These are phyloP conservation scores for Pinus taeda DNA, from an alignment of 75 land plant genomes.

Conservation along the genomic window DNA sequence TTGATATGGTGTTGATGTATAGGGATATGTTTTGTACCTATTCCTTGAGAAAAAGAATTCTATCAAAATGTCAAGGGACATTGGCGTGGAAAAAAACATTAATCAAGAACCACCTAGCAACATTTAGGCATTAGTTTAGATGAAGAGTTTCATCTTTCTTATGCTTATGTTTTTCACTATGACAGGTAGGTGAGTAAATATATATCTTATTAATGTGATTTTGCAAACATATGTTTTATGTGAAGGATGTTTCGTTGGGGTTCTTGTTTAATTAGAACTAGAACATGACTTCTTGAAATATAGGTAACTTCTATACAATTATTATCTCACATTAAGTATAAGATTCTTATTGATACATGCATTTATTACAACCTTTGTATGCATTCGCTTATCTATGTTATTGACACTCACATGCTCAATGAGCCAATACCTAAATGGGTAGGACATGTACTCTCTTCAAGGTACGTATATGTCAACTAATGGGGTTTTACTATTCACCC, in stretches of 20 bases:
- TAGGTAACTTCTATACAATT: no score
- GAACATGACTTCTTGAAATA: no score
- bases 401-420: no score
- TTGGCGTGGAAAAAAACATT: conserved; percentile 84
- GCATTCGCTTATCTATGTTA: no score
- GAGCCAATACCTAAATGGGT: no score
- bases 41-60: conserved; percentile 91
- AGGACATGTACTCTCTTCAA: no score
- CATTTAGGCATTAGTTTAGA: conserved; percentile 72
- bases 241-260: background rate
- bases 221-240: background rate
- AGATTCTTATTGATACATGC: no score
- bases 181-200: conserved; percentile 43
- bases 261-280: background rate
- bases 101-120: conserved; percentile 77
- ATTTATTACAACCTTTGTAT: no score
- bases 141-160: conserved; percentile 93
- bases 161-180: conserved; percentile 71
- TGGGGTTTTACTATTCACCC: no score
- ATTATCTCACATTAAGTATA: no score
- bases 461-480: no score
- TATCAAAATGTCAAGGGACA: conserved; percentile 79
- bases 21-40: conserved; percentile 67
- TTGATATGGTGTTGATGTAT: background rate
- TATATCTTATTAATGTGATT: background rate